A percentile compares a stretch with the other conserved stretches of the same genome.
Conservation (phyloP, 2,329 filamentous ascomycete species). For the Ceratocystis eucalypticola region DNA sequence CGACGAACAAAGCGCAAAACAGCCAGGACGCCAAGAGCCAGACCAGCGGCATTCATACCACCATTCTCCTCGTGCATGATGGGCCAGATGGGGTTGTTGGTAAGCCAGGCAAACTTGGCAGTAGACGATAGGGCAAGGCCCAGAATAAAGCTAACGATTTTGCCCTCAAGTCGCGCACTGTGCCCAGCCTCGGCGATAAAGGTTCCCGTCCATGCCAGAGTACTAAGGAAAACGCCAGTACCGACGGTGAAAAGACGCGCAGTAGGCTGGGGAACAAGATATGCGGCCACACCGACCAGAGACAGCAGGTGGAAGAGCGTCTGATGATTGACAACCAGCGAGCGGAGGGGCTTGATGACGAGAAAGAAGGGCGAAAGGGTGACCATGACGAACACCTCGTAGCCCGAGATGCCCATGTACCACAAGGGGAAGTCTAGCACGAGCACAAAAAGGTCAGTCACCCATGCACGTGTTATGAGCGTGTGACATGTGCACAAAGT, state of each 20-base stretch:
- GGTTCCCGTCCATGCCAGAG: constrained; percentile 70
- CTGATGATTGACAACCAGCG: constrained; percentile 53
- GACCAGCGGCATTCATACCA: constrained; percentile 77
- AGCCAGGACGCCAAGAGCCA: constrained; percentile 62
- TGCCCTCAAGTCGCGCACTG: constrained; percentile 62
- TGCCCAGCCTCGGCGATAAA: constrained; percentile 67
- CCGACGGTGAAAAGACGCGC: constrained; percentile 67
- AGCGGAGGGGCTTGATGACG: constrained; percentile 54
- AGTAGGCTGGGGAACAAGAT: constrained; percentile 57
- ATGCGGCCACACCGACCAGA: constrained; percentile 65
- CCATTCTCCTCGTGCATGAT: constrained; percentile 82
- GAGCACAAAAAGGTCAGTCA: not conserved
- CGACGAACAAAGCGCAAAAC: constrained; percentile 61
- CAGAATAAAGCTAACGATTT: constrained; percentile 64
- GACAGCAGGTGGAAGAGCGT: constrained; percentile 63
- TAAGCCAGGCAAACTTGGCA: constrained; percentile 83
- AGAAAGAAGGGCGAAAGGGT: constrained; percentile 73
- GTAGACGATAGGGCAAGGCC: constrained; percentile 76
- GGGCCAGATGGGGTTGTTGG: constrained; percentile 95
- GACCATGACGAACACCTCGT: constrained; percentile 76
- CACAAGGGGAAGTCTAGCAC: constrained; percentile 76
- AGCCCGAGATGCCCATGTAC: constrained; percentile 98
- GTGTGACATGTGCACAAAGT: not conserved
- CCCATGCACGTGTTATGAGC: not conserved
- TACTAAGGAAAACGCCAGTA: constrained; percentile 67